Conservation (phyloP, 2,329 filamentous ascomycete genomes). For the Neonectria neomacrospora region DNA sequence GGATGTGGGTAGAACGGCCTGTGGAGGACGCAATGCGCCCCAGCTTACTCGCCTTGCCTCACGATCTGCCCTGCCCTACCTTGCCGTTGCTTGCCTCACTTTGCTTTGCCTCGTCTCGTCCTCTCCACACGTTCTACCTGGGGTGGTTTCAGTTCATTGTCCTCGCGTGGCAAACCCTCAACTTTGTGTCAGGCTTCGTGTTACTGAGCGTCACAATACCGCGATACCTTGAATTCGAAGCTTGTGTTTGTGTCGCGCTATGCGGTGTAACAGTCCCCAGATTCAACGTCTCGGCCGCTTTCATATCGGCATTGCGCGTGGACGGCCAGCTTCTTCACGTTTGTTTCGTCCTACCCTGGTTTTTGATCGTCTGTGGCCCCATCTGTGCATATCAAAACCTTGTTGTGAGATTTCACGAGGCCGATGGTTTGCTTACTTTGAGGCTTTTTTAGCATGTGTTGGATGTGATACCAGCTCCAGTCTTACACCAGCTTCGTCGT, state of each 20-base stretch:
- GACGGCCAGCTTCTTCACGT: neutral
- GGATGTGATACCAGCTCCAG: neutral
- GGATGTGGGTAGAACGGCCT: neutral
- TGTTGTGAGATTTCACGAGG: neutral
- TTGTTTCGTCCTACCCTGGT: constrained; percentile 11
- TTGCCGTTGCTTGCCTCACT: neutral
- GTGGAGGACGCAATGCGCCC: constrained; percentile 4
- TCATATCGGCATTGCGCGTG: neutral
- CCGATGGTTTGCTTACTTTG: neutral
- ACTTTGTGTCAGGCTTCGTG: neutral
- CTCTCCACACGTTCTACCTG: neutral
- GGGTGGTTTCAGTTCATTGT: neutral
- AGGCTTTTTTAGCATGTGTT: neutral
- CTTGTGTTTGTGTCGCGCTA: constrained; percentile 3
- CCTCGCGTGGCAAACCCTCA: neutral
- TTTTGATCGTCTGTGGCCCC: constrained; percentile 12
- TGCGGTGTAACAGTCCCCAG: constrained; percentile 1
- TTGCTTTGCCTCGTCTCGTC: neutral
- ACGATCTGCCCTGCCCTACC: neutral
- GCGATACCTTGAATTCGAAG: neutral
- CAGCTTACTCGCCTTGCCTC: neutral
- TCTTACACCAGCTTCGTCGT: constrained; percentile 6
- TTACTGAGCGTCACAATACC: neutral
- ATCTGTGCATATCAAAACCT: constrained; percentile 10
- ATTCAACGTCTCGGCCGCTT: constrained; percentile 3